phyloP scores from a whole-genome alignment of 2,329 filamentous ascomycete genomes.

The Leptosphaerulina australis region DNA sequence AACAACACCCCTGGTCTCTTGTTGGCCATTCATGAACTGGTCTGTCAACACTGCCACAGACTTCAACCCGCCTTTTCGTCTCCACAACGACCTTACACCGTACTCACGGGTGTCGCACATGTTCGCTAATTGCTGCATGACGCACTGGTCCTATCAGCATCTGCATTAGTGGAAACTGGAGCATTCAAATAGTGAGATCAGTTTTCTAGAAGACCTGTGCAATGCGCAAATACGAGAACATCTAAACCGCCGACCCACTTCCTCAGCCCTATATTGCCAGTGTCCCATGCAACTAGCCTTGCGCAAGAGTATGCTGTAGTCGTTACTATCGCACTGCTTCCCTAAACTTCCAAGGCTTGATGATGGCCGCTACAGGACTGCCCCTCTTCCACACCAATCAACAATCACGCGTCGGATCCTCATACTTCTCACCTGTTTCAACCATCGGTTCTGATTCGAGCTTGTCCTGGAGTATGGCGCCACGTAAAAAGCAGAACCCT shows the following conservation, averaged over 20 bases:
- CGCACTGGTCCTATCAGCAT: slow-evolving; percentile 18
- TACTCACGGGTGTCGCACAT: slow-evolving; percentile 24
- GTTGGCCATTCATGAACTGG: slow-evolving; percentile 3
- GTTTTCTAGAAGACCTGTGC: slow-evolving; percentile 18
- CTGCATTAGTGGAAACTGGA: slow-evolving; percentile 9
- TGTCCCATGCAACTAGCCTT: slow-evolving; percentile 15
- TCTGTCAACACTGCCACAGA: slow-evolving; percentile 26
- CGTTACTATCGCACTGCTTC: slow-evolving; percentile 16
- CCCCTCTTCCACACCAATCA: slow-evolving; percentile 31
- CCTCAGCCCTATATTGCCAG: slow-evolving; percentile 30
- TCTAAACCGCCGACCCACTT: slow-evolving; percentile 24
- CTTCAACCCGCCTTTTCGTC: slow-evolving; percentile 14
- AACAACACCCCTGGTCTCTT: slow-evolving; percentile 1
- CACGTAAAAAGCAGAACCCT: slow-evolving; percentile 19
- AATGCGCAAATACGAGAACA: slow-evolving; percentile 16
- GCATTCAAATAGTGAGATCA: slow-evolving; percentile 11
- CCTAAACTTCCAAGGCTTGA: slow-evolving; percentile 12
- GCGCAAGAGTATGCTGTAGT: slow-evolving; percentile 11
- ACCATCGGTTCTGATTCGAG: slow-evolving; percentile 28
- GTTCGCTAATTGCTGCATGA: slow-evolving; percentile 25
- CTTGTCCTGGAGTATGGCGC: slow-evolving; percentile 33
- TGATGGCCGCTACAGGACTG: slow-evolving; percentile 34
- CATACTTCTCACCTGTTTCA: slow-evolving; percentile 33
- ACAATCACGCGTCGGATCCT: slow-evolving; percentile 24
- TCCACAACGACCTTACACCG: slow-evolving; percentile 11